Base-by-base conservation (phyloP, 2,329 filamentous ascomycete species). In the Penicillium occitanis region DNA sequence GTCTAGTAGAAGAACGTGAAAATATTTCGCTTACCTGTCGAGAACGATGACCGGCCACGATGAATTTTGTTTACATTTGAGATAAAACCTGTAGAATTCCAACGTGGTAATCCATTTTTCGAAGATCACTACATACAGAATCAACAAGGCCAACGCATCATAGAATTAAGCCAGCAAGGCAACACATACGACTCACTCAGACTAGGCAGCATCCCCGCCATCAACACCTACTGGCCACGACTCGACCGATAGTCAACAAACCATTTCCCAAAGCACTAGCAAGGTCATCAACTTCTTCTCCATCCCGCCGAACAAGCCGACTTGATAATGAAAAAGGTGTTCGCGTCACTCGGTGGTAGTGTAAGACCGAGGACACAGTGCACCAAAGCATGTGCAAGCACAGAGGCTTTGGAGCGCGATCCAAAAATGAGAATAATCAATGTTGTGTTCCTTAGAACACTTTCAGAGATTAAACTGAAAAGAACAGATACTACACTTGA, bases 381-480 rank as follows among this genome's bases (percentile, higher is more conserved):
- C 79, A 74, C 77, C 75, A 72, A 77, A 77, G 78, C 85, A 85
- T 90, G 84, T 81, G 88, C 89, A 90, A 91, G 90, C 88, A 84
- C 87, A 90, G 89, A 86, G 88, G 85, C 74, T 78, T 75, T 72
- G 25, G 5, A 75, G 77, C 85, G 71, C 68, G 72, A 67, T 78
- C 71, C 84, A 91, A 91, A 90, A 91, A 93, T 92, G 85, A 84
- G 89, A 87, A 87, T 91, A 93, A 93, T 91, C 89, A 87, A 83
- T 84, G 85, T 86, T 87, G 84, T 84, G 83, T 83, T 84, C 87
- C 84, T 82, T 91, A 86, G 88, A 84, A 83, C 84, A 85, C 86
- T 92, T 91, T n/a, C n/a, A n/a, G n/a, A n/a, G n/a, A n/a, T n/a
- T n/a, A n/a, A n/a, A n/a, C n/a, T n/a, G n/a, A n/a, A n/a, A n/a